Evolutionary conservation across 495 filamentous ascomycete species (phyloP), one percentile per base, ranked within the genome.

Genomic region (Podospora pseudoanserina): DNA sequence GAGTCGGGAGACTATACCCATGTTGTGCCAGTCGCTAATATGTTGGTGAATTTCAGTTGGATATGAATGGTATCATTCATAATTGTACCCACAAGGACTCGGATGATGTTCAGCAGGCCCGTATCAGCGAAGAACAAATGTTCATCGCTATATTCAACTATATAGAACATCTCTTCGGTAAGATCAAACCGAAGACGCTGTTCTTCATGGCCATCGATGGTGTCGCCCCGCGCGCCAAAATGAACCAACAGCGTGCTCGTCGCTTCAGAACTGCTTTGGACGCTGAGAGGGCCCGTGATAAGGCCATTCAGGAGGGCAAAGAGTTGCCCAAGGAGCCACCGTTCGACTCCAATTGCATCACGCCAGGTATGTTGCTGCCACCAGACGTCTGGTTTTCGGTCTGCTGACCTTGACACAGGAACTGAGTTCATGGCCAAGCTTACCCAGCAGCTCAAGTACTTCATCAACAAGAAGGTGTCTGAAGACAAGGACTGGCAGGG

Each of bases 181-280:
- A 97, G 80, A 99, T 99, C 70, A 97, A 97, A 78, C 96, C 96
- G 2, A 94, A 96, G 80, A 88, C 97, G 81, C 85, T 99, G 15
- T 99, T 99, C 79, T 99, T 97, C 81, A 97, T 99, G 96, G 96
- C 96, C 11, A 92, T 99, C 65, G 96, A 99, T 75, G 95, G 95
- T 67, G 96, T 99, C 63, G 96, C 96, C 18, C 96, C 96, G 13
- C 89, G 96, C 69, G 96, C 96, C 56, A 99, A 99, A 84, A 99
- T 99, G 96, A 99, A 99, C 73, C 96, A 99, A 77, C 96, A 99
- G 80, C 91, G 96, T 72, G 90, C 96, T 49, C 87, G 96, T 74
- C 91, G 96, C 72, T 99, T 99, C 78, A 89, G 96, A 67, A 98
- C 94, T 27, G 96, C 96, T 32, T 76, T 97, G 55, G 96, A 99